Evolutionary conservation across 768 basidiomycete species (phyloP).

Genomic region (Mycena chlorophos): DNA sequence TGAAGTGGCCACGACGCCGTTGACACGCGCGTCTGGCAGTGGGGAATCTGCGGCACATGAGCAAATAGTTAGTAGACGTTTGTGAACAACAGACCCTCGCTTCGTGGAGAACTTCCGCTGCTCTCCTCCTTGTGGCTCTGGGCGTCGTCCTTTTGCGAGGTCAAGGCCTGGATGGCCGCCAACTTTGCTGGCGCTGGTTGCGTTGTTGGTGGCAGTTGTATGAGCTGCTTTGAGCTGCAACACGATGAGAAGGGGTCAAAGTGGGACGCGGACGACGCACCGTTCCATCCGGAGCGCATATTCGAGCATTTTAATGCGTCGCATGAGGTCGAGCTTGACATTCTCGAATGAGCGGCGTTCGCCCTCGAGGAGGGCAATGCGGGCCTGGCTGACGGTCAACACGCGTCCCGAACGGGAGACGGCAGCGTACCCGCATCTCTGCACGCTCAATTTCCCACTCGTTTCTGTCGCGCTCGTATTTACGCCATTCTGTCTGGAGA

Average conservation of each 20-base stretch:
- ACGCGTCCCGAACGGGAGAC: conserved; percentile 27
- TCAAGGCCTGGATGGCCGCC: conserved; percentile 57
- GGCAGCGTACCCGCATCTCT: conserved; percentile 87
- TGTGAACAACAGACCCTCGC: conserved; percentile 59
- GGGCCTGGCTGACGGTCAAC: conserved; percentile 59
- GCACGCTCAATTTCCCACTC: conserved; percentile 99
- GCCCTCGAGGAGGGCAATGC: conserved; percentile 95
- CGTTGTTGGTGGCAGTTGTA: conserved; percentile 47
- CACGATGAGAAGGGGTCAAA: conserved; percentile 35
- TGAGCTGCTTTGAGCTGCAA: conserved; percentile 78
- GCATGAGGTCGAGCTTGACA: conserved; percentile 91
- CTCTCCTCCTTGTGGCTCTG: conserved; percentile 78
- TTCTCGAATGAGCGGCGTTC: conserved; percentile 97
- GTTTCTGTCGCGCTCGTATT: conserved; percentile 97
- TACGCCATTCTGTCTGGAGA: conserved; percentile 96
- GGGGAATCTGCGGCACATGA: conserved; percentile 59
- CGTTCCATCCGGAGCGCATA: conserved; percentile 95
- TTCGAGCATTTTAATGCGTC: conserved; percentile 98
- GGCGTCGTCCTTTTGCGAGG: conserved; percentile 67
- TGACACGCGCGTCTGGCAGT: conserved; percentile 66
- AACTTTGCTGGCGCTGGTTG: conserved; percentile 68
- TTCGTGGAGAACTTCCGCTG: conserved; percentile 79
- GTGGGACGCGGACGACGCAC: conserved; percentile 47
- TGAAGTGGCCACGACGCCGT: conserved; percentile 52
- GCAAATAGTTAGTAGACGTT: conserved; percentile 3